Conservation (phyloP, 495 filamentous ascomycete genomes). For the Penicillium desertorum region DNA sequence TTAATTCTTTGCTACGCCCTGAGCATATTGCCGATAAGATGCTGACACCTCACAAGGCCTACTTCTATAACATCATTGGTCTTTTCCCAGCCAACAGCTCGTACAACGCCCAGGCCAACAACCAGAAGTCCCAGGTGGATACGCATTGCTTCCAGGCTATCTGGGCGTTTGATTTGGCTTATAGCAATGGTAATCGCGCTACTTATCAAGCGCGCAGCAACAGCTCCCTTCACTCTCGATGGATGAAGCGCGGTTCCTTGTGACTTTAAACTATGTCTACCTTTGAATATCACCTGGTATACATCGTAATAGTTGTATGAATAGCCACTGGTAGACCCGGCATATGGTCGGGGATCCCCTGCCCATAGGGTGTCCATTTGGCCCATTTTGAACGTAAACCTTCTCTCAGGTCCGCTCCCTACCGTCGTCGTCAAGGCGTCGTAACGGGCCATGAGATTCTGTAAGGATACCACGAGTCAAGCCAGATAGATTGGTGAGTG, state of each 20-base stretch:
- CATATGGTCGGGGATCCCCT: no score
- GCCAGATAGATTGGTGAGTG: no score
- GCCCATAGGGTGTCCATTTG: no score
- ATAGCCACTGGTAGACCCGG: neutral
- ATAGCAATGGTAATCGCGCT: slow-evolving; percentile 10
- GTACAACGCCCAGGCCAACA: slow-evolving; percentile 17
- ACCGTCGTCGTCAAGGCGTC: no score
- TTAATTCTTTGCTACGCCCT: neutral
- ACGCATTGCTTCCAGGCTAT: slow-evolving; percentile 20
- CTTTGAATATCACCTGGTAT: slow-evolving; percentile 2
- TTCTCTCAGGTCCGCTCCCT: no score
- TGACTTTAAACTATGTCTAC: slow-evolving; percentile 1
- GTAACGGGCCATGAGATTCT: no score
- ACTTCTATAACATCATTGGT: slow-evolving; percentile 19
- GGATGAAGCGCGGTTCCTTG: slow-evolving; percentile 5
- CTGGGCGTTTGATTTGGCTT: slow-evolving; percentile 15
- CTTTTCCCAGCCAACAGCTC: slow-evolving; percentile 16
- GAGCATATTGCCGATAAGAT: slow-evolving; percentile 7
- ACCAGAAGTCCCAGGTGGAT: slow-evolving; percentile 17
- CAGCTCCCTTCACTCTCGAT: slow-evolving; percentile 4
- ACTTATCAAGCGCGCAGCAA: slow-evolving; percentile 3
- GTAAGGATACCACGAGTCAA: no score
- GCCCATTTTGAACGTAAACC: no score
- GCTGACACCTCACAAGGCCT: slow-evolving; percentile 15
- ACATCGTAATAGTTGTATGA: neutral